Evolutionary conservation across 306 rosid genomes (phyloP).

Genomic region (Dryas alaskensis): DNA sequence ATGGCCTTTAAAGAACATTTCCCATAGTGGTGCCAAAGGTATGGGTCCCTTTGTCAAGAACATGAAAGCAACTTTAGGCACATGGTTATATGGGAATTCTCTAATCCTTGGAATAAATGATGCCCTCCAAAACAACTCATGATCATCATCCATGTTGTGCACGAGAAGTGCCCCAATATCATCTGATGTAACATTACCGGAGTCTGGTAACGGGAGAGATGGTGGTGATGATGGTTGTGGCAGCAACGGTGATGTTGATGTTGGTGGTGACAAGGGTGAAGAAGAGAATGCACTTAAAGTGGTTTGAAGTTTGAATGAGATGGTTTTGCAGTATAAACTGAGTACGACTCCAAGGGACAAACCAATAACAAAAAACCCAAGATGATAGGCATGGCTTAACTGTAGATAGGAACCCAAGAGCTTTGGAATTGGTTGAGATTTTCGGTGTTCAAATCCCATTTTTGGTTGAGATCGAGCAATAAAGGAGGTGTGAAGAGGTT

Average conservation of each 20-base stretch:
- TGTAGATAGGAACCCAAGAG: slow-evolving; percentile 21
- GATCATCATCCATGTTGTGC: slow-evolving; percentile 40
- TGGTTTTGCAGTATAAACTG: slow-evolving; percentile 31
- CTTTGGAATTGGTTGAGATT: slow-evolving; percentile 20
- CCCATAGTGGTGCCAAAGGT: slow-evolving; percentile 53
- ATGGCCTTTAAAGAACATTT: slow-evolving; percentile 54
- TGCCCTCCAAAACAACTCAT: slow-evolving; percentile 42
- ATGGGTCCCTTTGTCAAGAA: slow-evolving; percentile 52
- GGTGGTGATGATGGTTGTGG: slow-evolving; percentile 6
- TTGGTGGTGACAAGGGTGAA: slow-evolving; percentile 19
- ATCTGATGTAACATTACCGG: not conserved
- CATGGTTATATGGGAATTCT: slow-evolving; percentile 22
- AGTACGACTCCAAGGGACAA: slow-evolving; percentile 43
- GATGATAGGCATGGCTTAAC: slow-evolving; percentile 20
- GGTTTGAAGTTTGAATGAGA: slow-evolving; percentile 14
- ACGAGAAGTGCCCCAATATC: slow-evolving; percentile 18
- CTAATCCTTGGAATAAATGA: slow-evolving; percentile 32
- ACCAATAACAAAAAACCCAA: slow-evolving; percentile 42
- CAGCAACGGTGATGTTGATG: not conserved
- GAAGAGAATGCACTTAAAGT: not conserved
- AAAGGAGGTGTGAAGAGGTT: not conserved
- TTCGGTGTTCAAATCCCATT: slow-evolving; percentile 26
- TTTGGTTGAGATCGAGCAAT: not conserved
- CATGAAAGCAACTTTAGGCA: slow-evolving; percentile 63
- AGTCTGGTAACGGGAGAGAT: not conserved